Evolutionary conservation across 148 eudicot genomes (phyloP).

Genomic region (Camellia sinensis): DNA sequence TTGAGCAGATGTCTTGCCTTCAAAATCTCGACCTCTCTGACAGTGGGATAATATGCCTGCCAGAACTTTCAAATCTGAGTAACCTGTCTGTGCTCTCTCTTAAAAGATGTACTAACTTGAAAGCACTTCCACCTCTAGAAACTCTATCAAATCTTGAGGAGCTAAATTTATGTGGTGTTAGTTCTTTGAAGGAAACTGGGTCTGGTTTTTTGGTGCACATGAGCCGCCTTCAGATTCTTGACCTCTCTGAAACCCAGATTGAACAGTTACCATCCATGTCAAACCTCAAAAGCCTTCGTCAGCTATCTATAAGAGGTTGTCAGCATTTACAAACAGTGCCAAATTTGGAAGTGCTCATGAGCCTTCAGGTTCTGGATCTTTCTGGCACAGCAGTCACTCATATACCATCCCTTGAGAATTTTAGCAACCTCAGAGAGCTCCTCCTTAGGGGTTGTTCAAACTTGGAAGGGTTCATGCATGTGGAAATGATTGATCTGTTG

Average conservation of each 20-base stretch:
- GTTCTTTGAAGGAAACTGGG: background rate
- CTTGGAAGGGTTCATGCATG: background rate
- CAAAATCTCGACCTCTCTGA: constrained; percentile 26
- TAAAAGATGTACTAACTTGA: constrained; percentile 15
- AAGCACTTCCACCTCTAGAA: constrained; percentile 7
- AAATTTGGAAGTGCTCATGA: constrained; percentile 16
- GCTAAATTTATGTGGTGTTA: constrained; percentile 26
- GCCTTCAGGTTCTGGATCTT: constrained; percentile 31
- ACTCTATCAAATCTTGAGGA: constrained; percentile 27
- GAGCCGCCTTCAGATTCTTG: constrained; percentile 20
- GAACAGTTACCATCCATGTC: constrained; percentile 24
- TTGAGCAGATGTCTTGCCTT: constrained; percentile 31
- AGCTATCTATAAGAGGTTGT: constrained; percentile 25
- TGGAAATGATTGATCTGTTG: background rate
- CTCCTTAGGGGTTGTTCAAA: constrained; percentile 22
- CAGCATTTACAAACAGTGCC: constrained; percentile 6
- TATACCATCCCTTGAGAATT: constrained; percentile 4
- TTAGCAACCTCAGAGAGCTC: constrained; percentile 17
- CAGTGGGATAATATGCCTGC: constrained; percentile 18
- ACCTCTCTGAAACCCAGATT: constrained; percentile 28
- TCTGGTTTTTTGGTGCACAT: constrained; percentile 18
- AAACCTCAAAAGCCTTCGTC: constrained; percentile 21
- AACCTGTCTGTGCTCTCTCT: constrained; percentile 24
- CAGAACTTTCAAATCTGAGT: constrained; percentile 19
- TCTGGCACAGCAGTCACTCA: constrained; percentile 23